These are phyloP conservation scores for Grigorovia yakushimaensis DNA, from an alignment of 805 yeast species.

Conservation along the genomic window DNA sequence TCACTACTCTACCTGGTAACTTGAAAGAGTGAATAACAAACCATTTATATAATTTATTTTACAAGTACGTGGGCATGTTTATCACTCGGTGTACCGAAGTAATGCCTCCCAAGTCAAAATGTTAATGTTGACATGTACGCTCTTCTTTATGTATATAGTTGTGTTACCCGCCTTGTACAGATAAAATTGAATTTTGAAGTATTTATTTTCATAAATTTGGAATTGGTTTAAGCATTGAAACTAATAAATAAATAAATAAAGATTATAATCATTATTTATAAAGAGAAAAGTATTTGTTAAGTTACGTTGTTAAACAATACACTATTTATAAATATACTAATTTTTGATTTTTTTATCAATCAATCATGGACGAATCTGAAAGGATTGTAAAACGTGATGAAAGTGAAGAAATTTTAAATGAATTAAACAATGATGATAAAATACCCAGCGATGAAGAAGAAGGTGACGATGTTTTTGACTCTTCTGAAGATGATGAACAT, in stretches of 20 bases:
- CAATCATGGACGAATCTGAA: conserved; percentile 4
- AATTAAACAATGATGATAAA: conserved; percentile 30
- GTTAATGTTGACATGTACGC: no score
- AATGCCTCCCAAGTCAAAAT: no score
- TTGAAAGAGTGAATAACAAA: no score
- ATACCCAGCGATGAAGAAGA: conserved; percentile 35
- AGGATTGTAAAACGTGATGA: conserved; percentile 9
- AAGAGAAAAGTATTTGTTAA: neutral
- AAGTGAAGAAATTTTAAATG: conserved; percentile 19
- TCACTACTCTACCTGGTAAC: no score
- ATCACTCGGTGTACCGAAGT: no score
- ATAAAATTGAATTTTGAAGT: neutral
- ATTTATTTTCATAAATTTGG: neutral
- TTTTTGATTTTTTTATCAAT: neutral
- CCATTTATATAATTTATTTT: no score
- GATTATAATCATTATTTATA: neutral
- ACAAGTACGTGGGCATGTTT: no score
- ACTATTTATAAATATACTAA: neutral
- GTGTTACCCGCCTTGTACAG: neutral
- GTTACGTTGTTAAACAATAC: neutral
- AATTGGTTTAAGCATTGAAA: neutral
- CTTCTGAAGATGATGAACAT: conserved; percentile 86
- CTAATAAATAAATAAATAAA: neutral
- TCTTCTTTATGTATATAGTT: no score
- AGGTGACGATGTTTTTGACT: conserved; percentile 48